Conservation (phyloP, 129 eudicot genomes). For the Helichrysum umbraculigerum region DNA sequence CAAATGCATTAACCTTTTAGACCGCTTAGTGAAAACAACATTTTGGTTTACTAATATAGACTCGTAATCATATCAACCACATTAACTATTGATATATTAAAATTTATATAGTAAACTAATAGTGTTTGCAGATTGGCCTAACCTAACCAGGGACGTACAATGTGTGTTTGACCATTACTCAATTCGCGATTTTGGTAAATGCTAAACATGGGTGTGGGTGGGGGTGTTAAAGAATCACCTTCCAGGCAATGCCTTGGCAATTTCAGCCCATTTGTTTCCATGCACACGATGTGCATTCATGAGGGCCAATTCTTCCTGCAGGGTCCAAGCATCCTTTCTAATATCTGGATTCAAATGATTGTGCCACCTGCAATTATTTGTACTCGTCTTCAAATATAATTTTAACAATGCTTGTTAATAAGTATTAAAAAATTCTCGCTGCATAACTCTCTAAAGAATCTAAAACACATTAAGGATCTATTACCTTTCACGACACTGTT, state of each 20-base stretch:
- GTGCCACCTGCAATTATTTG: constrained; percentile 79
- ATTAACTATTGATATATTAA: no score
- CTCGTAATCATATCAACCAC: no score
- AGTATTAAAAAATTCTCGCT: background rate
- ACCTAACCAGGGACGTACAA: background rate
- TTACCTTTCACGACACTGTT: constrained; percentile 99
- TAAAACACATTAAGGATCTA: background rate
- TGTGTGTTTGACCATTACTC: background rate
- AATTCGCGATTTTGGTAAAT: background rate
- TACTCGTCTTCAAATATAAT: constrained; percentile 17
- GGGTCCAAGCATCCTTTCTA: constrained; percentile 87
- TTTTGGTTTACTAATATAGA: no score
- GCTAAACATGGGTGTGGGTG: background rate
- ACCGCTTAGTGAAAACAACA: no score
- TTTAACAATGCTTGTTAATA: background rate
- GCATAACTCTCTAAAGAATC: background rate
- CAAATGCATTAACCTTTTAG: background rate
- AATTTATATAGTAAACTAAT: background rate
- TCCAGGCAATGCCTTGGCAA: constrained; percentile 87
- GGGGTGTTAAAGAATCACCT: constrained; percentile 46
- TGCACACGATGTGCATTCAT: constrained; percentile 70
- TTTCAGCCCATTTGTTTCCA: constrained; percentile 99
- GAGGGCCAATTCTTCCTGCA: constrained; percentile 77
- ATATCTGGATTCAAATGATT: constrained; percentile 92
- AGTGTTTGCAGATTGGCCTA: background rate